These are phyloP conservation scores for Cryptosporidium tyzzeri DNA, from an alignment of 169 alveolate species.

Conservation along the genomic window DNA sequence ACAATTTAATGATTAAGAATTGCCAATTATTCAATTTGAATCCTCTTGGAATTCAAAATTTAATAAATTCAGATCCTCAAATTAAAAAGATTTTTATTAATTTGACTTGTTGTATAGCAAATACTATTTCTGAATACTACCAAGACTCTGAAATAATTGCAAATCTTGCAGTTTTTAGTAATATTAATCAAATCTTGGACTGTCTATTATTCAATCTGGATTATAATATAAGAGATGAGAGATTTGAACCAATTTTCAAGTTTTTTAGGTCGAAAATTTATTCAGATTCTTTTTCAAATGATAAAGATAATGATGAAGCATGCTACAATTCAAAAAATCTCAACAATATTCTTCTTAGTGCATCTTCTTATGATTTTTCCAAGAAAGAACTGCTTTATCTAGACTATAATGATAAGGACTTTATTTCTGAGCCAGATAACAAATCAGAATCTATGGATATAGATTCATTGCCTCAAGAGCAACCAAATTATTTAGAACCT, in stretches of 20 bases:
- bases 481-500: background rate
- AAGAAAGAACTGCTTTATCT: background rate
- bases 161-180: constrained; percentile 2
- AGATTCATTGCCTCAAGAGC: background rate
- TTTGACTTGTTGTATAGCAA: background rate
- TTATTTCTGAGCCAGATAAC: background rate
- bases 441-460: too few relatives aligned
- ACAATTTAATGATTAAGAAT: constrained; percentile 6
- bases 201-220: constrained; percentile 9
- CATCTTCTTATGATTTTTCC: background rate
- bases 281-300: background rate
- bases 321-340: background rate
- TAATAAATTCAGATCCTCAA: background rate
- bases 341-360: background rate
- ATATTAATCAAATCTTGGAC: background rate
- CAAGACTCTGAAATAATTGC: constrained; percentile 13
- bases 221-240: background rate
- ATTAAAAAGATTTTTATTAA: constrained; percentile 3
- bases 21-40: constrained; percentile 19
- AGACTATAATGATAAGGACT: constrained; percentile 8
- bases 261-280: background rate
- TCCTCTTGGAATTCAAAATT: background rate
- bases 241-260: background rate
- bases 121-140: background rate
- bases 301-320: background rate